phyloP scores from a whole-genome alignment of 805 yeast genomes.

The Saturnispora kantuleensis region DNA sequence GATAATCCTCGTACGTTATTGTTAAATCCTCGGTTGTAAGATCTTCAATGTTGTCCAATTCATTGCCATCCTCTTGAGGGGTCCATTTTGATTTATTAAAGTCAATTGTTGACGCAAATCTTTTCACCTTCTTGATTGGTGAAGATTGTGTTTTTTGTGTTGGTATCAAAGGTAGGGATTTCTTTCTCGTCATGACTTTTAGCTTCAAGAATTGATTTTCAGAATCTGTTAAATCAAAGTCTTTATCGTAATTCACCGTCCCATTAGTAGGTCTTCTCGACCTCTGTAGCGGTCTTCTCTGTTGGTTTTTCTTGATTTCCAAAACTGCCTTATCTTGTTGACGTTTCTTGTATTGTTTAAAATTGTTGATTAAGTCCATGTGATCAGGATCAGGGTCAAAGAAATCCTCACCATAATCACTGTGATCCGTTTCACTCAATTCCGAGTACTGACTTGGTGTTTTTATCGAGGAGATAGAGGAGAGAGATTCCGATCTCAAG shows the following conservation, averaged over 20 bases:
- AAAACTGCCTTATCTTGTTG: constrained; percentile 2
- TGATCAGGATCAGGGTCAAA: constrained; percentile 19
- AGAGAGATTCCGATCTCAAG: constrained; percentile 18
- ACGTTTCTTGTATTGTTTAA: constrained; percentile 4
- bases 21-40: constrained; percentile 21
- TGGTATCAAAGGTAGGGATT: constrained; percentile 21
- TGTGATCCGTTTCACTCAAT: constrained; percentile 23
- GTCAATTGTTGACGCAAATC: constrained; percentile 23
- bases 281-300: not conserved
- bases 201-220: constrained; percentile 17
- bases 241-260: constrained; percentile 13
- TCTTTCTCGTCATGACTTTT: constrained; percentile 13
- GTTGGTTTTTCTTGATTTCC: constrained; percentile 2
- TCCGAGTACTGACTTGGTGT: constrained; percentile 18
- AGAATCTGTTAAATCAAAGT: constrained; percentile 19
- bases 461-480: constrained; percentile 19
- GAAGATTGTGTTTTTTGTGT: constrained; percentile 13
- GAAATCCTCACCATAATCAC: constrained; percentile 22
- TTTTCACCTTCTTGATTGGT: constrained; percentile 15
- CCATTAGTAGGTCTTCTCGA: not conserved
- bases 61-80: constrained; percentile 13
- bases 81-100: constrained; percentile 7
- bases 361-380: constrained; percentile 1
- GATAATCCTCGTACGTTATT: constrained; percentile 21
- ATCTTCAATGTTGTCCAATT: constrained; percentile 21